A percentile compares a stretch with the other conserved stretches of the same genome.
These are phyloP conservation scores for Spathaspora passalidarum DNA, from an alignment of 805 yeast species.

Conservation along the genomic window DNA sequence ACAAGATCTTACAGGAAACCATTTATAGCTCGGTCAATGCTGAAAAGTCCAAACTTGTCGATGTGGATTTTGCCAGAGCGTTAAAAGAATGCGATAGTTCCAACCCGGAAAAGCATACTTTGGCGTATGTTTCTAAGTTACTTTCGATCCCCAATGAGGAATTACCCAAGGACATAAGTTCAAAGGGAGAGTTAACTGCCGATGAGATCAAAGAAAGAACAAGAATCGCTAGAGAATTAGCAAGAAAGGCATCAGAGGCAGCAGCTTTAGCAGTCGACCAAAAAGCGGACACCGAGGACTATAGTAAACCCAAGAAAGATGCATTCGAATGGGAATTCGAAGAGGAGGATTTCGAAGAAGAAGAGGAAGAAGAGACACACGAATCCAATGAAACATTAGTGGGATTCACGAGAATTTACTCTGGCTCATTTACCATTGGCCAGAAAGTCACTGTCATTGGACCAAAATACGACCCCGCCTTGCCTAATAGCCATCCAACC, in stretches of 20 bases:
- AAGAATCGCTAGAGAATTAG: conserved; percentile 61
- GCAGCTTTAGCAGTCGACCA: conserved; percentile 25
- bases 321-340: conserved; percentile 46
- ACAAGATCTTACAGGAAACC: conserved; percentile 51
- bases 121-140: conserved; percentile 86
- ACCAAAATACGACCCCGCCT: conserved; percentile 77
- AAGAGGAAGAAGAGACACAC: conserved; percentile 41
- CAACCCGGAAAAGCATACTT: conserved; percentile 50
- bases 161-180: conserved; percentile 53
- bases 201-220: conserved; percentile 65
- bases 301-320: conserved; percentile 23
- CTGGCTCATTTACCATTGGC: conserved; percentile 78
- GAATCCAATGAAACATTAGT: conserved; percentile 64
- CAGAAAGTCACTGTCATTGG: conserved; percentile 74
- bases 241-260: conserved; percentile 63
- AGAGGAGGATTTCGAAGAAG: conserved; percentile 40
- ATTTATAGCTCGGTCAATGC: conserved; percentile 46
- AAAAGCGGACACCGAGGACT: conserved; percentile 20
- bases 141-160: conserved; percentile 81
- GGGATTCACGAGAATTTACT: conserved; percentile 85
- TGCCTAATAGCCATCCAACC: conserved; percentile 26
- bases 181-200: conserved; percentile 36
- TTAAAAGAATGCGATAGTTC: conserved; percentile 66
- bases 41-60: conserved; percentile 38
- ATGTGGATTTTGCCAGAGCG: conserved; percentile 46